Conservation (phyloP, 192 early-diverging fungal species). For the Mortierella alpina region DNA sequence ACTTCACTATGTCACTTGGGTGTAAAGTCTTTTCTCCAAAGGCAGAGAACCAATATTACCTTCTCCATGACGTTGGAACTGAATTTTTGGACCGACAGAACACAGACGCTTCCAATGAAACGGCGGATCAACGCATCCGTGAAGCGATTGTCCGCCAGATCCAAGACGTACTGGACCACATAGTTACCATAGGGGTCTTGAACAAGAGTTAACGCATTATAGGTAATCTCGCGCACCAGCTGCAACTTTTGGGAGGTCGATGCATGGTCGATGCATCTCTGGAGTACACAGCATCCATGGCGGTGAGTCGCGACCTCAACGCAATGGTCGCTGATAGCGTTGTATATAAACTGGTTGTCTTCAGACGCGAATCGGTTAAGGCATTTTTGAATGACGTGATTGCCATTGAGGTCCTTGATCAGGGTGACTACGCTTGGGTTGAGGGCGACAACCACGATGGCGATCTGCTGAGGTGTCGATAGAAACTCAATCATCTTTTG, state of each 20-base stretch:
- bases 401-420: conserved; percentile 92
- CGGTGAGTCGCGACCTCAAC: conserved; percentile 89
- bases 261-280: conserved; percentile 91
- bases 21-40: neutral
- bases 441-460: conserved; percentile 73
- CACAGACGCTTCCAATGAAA: conserved; percentile 81
- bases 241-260: conserved; percentile 75
- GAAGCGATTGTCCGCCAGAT: conserved; percentile 74
- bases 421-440: conserved; percentile 79
- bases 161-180: conserved; percentile 92
- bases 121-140: conserved; percentile 77
- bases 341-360: conserved; percentile 91
- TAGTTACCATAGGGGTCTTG: conserved; percentile 95
- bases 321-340: conserved; percentile 81
- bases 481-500: conserved; percentile 91
- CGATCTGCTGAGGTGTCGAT: conserved; percentile 74
- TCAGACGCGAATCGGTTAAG: conserved; percentile 76
- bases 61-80: conserved; percentile 95
- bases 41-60: conserved; percentile 49
- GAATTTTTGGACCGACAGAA: conserved; percentile 89
- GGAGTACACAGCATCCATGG: conserved; percentile 92
- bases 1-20: neutral
- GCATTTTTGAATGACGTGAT: conserved; percentile 95
- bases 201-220: conserved; percentile 78
- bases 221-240: conserved; percentile 81